A percentile compares a stretch with the other conserved stretches of the same genome.
Evolutionary conservation across 352 stramenopile genomes (phyloP).

Genomic region (Globisporangium perplexum): DNA sequence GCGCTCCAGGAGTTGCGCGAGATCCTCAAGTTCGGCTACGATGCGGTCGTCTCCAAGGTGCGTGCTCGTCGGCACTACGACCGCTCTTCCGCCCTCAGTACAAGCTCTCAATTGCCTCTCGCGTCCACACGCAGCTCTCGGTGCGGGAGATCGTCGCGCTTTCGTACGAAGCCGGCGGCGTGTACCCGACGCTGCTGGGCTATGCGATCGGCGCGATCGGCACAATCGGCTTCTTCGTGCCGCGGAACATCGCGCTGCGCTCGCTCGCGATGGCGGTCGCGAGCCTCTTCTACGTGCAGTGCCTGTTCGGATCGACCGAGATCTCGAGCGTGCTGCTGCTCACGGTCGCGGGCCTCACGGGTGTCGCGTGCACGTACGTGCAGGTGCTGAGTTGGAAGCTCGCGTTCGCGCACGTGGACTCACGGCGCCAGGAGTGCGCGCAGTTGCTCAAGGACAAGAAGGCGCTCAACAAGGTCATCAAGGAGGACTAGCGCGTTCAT

Average conservation of each 20-base stretch:
- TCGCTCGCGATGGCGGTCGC: conserved; percentile 16
- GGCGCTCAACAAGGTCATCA: conserved; percentile 7
- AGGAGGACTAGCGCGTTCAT: conserved; percentile 6
- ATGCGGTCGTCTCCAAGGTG: conserved; percentile 12
- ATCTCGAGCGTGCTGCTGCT: conserved; percentile 22
- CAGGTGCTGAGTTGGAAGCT: conserved; percentile 47
- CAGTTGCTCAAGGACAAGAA: conserved; percentile 23
- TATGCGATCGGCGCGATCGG: conserved; percentile 45
- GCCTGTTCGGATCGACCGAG: conserved; percentile 20
- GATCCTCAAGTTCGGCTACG: conserved; percentile 8
- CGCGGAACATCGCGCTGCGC: conserved; percentile 14
- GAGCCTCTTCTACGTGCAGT: conserved; percentile 23
- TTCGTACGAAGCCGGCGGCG: conserved; percentile 47
- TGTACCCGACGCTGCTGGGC: conserved; percentile 53
- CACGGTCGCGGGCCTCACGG: conserved; percentile 29
- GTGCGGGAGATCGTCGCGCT: conserved; percentile 29
- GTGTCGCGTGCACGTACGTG: conserved; percentile 50
- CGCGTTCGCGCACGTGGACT: conserved; percentile 38
- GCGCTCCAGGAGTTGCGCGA: conserved; percentile 9
- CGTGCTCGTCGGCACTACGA: neutral
- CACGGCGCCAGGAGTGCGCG: conserved; percentile 11
- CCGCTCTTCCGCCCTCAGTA: too few species aligned
- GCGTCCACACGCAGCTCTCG: conserved; percentile 40
- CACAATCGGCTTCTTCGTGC: conserved; percentile 26
- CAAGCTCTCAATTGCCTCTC: too few species aligned